These are phyloP conservation scores for Amoebophrya sp. DNA, from an alignment of 169 alveolate species.

Conservation along the genomic window DNA sequence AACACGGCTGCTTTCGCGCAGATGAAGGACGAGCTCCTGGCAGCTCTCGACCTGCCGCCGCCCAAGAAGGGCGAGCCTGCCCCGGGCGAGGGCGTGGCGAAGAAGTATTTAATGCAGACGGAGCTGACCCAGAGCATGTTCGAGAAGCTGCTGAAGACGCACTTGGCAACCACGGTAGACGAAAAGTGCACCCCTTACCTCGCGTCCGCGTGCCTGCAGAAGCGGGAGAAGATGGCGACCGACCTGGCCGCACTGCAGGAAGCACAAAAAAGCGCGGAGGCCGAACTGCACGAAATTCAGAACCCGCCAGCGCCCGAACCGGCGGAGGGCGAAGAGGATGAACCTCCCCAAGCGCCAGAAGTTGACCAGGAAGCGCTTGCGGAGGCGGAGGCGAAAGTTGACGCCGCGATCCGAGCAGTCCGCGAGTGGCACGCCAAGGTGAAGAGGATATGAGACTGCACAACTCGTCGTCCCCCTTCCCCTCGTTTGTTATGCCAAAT, in stretches of 20 bases:
- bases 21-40: neutral
- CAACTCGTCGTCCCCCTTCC: too few relatives aligned
- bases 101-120: neutral
- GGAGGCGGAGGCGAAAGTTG: too few relatives aligned
- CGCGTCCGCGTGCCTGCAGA: neutral
- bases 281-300: too few relatives aligned
- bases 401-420: too few relatives aligned
- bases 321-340: too few relatives aligned
- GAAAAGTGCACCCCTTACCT: neutral
- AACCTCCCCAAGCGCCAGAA: too few relatives aligned
- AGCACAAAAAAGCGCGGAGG: too few relatives aligned
- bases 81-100: neutral
- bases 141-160: neutral
- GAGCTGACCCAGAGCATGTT: neutral
- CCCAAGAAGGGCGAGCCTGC: neutral
- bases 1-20: neutral
- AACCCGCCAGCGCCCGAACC: too few relatives aligned
- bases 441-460: too few relatives aligned
- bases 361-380: too few relatives aligned
- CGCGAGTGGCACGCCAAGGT: too few relatives aligned
- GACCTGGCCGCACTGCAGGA: neutral
- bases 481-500: too few relatives aligned
- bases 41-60: neutral
- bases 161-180: neutral
- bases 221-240: neutral